Conservation (phyloP, 2,329 filamentous ascomycete species). For the Bipolaris victoriae region DNA sequence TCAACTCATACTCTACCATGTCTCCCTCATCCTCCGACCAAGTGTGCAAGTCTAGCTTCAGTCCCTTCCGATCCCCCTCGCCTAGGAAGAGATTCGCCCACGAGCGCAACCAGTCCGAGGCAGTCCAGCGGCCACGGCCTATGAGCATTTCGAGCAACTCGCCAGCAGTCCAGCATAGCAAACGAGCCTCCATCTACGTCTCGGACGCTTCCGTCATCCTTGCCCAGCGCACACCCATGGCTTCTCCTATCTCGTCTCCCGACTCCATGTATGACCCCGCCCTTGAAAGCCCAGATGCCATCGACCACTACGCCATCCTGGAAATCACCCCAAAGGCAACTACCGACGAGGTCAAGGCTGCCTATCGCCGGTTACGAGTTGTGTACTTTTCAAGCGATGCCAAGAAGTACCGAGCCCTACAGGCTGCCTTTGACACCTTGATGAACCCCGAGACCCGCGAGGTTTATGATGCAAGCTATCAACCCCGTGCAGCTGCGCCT, state of each 20-base stretch:
- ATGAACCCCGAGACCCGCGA: conserved; percentile 35
- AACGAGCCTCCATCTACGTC: conserved; percentile 36
- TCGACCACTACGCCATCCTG: conserved; percentile 43
- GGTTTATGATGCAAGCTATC: conserved; percentile 37
- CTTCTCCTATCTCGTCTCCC: conserved; percentile 22
- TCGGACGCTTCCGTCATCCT: conserved; percentile 34
- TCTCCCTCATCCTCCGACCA: conserved; percentile 21
- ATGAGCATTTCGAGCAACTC: conserved; percentile 23
- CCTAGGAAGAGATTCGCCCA: conserved; percentile 25
- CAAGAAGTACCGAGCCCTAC: conserved; percentile 39
- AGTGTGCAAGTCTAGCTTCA: conserved; percentile 27
- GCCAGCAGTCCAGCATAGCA: conserved; percentile 25
- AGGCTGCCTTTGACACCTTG: conserved; percentile 40
- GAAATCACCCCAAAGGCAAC: conserved; percentile 33
- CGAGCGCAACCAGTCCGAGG: conserved; percentile 33
- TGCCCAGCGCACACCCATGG: conserved; percentile 28
- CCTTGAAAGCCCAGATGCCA: conserved; percentile 26
- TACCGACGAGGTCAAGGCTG: conserved; percentile 37
- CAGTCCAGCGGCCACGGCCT: conserved; percentile 27
- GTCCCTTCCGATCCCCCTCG: conserved; percentile 24
- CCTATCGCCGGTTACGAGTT: conserved; percentile 35
- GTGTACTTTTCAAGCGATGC: conserved; percentile 39
- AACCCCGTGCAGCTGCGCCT: conserved; percentile 7
- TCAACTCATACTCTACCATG: conserved; percentile 27
- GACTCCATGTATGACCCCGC: conserved; percentile 22